Base-by-base conservation (phyloP, 345 rosid species). In the Populus tremula region DNA sequence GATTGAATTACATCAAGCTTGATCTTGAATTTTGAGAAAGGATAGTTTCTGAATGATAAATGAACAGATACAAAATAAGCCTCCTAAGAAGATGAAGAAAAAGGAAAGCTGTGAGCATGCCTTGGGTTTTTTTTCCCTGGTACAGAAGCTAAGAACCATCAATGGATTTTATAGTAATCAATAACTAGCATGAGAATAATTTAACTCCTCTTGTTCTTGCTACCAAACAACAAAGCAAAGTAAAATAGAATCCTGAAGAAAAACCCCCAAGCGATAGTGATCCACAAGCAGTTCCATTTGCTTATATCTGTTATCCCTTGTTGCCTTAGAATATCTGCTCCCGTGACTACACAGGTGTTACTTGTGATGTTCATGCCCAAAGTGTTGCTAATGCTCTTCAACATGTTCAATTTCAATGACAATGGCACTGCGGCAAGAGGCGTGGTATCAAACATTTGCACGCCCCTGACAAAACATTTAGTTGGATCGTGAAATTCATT, bases 211-310 rank as follows among this genome's bases (percentile, higher is more conserved):
- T 76, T 85, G 23, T 85, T 85, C 74, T 78, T 82, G 78, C 84
- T 80, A 7, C 87, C 85, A 49, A 85, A 12, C 77, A 82, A 23
- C 78, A 85, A 65, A 69, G 77, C 36, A 23, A 82, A 54, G 54
- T 85, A 80, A 73, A 85, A 85, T 45, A 85, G 71, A 62, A 78
- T 49, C 70, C 84, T 78, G 29, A 80, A 85, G 69, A 85, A 72
- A 68, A 82, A 75, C 0, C 88, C 63, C 80, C 73, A 80, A 5
- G 84, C 84, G 70, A 85, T 12, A 0, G 84, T 77, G 33, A 83
- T 50, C 88, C 84, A 85, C 35, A 85, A 61, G 61, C 88, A 76
- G 38, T 66, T 69, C 88, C 88, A 83, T 80, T 85, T 80, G 78
- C 82, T 76, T 17, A 85, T 7, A 35, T 78, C 82, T 14, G 82